These are phyloP conservation scores for Avena atlantica DNA, from an alignment of 176 grass and related monocot species.

Conservation along the genomic window DNA sequence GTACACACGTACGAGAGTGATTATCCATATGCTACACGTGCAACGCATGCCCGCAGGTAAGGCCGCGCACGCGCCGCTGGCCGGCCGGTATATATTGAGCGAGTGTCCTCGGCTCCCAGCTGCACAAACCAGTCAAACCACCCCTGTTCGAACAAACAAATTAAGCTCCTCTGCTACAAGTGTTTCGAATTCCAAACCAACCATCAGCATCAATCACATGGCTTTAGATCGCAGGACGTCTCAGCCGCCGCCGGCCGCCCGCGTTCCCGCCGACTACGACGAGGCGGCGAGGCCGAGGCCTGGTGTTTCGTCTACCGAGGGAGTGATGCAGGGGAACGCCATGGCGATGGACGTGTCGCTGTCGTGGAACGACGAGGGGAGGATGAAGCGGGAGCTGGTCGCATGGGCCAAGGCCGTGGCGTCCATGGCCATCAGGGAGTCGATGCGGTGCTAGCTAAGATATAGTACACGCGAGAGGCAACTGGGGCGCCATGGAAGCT, in stretches of 20 bases:
- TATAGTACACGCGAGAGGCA: neutral
- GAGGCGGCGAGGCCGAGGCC: neutral
- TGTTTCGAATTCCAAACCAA: neutral
- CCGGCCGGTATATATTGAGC: neutral
- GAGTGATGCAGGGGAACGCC: neutral
- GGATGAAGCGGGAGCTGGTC: conserved; percentile 68
- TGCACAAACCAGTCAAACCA: too few species aligned
- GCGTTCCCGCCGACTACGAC: neutral
- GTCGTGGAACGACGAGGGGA: conserved; percentile 60
- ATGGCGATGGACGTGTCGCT: neutral
- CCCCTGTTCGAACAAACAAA: too few species aligned
- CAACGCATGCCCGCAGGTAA: neutral
- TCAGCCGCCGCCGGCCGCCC: neutral
- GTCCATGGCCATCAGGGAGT: conserved; percentile 63
- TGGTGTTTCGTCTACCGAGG: neutral
- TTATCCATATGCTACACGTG: neutral
- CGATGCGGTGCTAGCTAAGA: conserved; percentile 14
- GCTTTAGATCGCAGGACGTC: conserved; percentile 30
- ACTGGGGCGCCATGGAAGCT: neutral
- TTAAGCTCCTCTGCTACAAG: too few species aligned
- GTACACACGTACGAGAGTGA: neutral
- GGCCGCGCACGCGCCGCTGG: neutral
- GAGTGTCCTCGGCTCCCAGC: neutral
- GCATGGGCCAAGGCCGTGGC: conserved; percentile 85
- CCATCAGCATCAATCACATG: conserved; percentile 20